Evolutionary conservation across 75 land plant species (phyloP).

Genomic region (Cupressus sempervirens): DNA sequence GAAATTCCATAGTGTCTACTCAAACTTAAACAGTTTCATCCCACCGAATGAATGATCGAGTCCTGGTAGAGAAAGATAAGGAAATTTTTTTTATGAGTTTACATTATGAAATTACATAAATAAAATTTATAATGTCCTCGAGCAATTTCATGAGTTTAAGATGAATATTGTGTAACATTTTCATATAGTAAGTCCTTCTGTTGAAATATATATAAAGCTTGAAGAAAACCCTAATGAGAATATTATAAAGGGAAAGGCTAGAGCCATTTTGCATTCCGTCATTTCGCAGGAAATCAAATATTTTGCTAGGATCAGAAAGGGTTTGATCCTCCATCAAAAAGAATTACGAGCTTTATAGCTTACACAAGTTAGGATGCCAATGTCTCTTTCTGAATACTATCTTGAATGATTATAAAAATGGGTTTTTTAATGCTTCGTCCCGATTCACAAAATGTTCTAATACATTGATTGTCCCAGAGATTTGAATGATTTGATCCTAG

Average conservation of each 20-base stretch:
- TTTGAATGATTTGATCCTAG: constrained; percentile 5
- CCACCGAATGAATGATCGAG: not conserved
- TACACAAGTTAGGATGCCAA: not conserved
- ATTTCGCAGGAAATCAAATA: not conserved
- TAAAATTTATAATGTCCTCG: not conserved
- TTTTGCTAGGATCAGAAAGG: not conserved
- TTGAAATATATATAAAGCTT: not conserved
- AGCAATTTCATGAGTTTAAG: not conserved
- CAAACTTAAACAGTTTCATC: not conserved
- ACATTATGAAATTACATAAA: no score
- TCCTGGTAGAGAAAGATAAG: not conserved
- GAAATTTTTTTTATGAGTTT: not conserved
- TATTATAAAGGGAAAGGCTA: not conserved
- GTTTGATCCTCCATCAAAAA: not conserved
- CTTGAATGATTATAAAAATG: not conserved
- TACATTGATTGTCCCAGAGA: constrained; percentile 8
- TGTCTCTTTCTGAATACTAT: not conserved
- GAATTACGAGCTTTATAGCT: not conserved
- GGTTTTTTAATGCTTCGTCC: not conserved
- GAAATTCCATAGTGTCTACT: not conserved
- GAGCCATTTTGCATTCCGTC: not conserved
- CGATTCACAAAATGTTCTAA: constrained; percentile 12
- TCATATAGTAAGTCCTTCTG: no score
- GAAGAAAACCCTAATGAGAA: not conserved
- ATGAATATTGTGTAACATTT: not conserved